Conservation (phyloP, 2,329 filamentous ascomycete species). For the Pezicula radicicola region DNA sequence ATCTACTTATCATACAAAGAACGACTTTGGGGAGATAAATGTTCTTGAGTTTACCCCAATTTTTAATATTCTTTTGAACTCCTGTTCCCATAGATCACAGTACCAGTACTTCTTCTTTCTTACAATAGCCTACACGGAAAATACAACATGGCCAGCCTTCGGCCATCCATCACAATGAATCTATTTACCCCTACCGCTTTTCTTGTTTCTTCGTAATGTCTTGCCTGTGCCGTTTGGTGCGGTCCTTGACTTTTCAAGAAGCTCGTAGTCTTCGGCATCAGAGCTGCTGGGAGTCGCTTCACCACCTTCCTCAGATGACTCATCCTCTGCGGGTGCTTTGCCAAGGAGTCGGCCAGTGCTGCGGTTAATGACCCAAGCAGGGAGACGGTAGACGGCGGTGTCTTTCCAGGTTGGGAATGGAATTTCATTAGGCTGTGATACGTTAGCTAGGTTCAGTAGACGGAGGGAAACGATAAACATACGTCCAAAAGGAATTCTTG, state of each 20-base stretch:
- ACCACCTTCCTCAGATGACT: constrained; percentile 34
- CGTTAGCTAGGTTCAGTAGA: constrained; percentile 9
- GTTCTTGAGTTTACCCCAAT: no score
- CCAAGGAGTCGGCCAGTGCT: constrained; percentile 48
- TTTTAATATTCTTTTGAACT: no score
- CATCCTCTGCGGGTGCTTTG: constrained; percentile 31
- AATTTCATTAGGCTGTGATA: constrained; percentile 72
- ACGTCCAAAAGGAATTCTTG: constrained; percentile 88
- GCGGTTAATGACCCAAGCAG: constrained; percentile 66
- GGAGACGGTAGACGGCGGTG: constrained; percentile 78
- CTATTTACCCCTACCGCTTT: constrained; percentile 8
- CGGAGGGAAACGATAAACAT: constrained; percentile 36
- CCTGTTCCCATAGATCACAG: no score
- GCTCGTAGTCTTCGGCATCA: constrained; percentile 60
- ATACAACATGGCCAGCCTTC: no score
- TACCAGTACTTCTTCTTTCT: no score
- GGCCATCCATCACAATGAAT: neutral
- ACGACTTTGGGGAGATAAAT: no score
- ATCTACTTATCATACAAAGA: no score
- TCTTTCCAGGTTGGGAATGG: constrained; percentile 72
- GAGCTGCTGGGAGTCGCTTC: constrained; percentile 50
- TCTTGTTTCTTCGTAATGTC: constrained; percentile 21
- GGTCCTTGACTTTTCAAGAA: constrained; percentile 50
- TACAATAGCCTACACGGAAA: no score
- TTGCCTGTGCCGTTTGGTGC: constrained; percentile 24